These are phyloP conservation scores for Termitomyces sp. DNA, from an alignment of 768 basidiomycete genomes.

Conservation along the genomic window DNA sequence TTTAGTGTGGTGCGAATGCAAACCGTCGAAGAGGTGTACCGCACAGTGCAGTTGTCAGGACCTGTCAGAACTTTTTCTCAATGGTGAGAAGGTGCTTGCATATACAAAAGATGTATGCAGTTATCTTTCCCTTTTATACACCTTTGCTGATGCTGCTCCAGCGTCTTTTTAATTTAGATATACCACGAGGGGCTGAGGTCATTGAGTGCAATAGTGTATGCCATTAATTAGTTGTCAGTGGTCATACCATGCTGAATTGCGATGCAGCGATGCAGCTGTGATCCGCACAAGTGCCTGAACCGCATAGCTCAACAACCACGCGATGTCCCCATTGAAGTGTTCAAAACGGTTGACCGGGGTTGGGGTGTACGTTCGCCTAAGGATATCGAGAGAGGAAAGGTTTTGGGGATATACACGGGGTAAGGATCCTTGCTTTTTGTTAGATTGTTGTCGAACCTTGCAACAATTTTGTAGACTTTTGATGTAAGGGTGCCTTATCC, in stretches of 20 bases:
- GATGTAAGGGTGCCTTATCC: conserved; percentile 30
- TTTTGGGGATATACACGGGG: conserved; percentile 72
- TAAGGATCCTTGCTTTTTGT: conserved; percentile 24
- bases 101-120: conserved; percentile 40
- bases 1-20: conserved; percentile 47
- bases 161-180: conserved; percentile 50
- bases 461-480: conserved; percentile 34
- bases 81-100: conserved; percentile 32
- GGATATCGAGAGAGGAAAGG: conserved; percentile 48
- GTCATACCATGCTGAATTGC: not conserved
- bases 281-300: conserved; percentile 43
- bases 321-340: conserved; percentile 58
- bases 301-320: conserved; percentile 62
- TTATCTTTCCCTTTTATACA: not conserved
- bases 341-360: conserved; percentile 57
- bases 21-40: conserved; percentile 29
- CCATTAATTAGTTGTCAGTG: not conserved
- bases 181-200: conserved; percentile 45
- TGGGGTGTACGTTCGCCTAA: conserved; percentile 62
- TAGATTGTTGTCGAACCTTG: not conserved
- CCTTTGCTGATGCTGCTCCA: conserved; percentile 22
- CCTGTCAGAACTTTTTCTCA: conserved; percentile 33
- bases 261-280: conserved; percentile 46
- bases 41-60: conserved; percentile 49
- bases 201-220: conserved; percentile 67